Conservation (phyloP, 2,329 filamentous ascomycete species). For the Aspergillus pseudoterreus region DNA sequence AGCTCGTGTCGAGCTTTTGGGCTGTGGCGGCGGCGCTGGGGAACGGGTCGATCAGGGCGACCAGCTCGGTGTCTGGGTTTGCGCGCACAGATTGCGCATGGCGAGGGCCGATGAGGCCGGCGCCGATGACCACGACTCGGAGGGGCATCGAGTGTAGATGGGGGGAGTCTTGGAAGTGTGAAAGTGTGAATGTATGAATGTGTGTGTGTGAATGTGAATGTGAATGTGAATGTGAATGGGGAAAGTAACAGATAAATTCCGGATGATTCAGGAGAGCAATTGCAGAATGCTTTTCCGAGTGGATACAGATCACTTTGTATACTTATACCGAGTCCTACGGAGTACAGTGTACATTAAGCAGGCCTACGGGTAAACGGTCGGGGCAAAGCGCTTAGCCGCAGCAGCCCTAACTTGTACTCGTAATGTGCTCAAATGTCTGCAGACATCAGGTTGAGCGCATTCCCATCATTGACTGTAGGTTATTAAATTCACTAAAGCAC, state of each 20-base stretch:
- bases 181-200: neutral
- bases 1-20: conserved; percentile 33
- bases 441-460: neutral
- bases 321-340: no score
- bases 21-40: conserved; percentile 36
- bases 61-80: conserved; percentile 37
- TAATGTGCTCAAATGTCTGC: neutral
- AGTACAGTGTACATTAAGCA: no score
- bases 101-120: conserved; percentile 49
- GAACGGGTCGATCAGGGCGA: conserved; percentile 47
- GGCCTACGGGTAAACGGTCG: neutral
- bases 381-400: conserved; percentile 8
- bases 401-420: neutral
- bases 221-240: neutral
- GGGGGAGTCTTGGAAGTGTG: neutral
- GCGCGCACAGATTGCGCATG: conserved; percentile 45
- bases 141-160: conserved; percentile 7
- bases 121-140: conserved; percentile 46
- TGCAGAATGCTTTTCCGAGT: neutral
- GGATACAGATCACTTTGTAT: no score
- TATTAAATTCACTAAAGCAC: no score
- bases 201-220: neutral
- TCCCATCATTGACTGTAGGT: no score
- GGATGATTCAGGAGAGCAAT: no score
- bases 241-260: neutral